Evolutionary conservation across 306 rosid genomes (phyloP).

Genomic region (Rubus parviflorus): DNA sequence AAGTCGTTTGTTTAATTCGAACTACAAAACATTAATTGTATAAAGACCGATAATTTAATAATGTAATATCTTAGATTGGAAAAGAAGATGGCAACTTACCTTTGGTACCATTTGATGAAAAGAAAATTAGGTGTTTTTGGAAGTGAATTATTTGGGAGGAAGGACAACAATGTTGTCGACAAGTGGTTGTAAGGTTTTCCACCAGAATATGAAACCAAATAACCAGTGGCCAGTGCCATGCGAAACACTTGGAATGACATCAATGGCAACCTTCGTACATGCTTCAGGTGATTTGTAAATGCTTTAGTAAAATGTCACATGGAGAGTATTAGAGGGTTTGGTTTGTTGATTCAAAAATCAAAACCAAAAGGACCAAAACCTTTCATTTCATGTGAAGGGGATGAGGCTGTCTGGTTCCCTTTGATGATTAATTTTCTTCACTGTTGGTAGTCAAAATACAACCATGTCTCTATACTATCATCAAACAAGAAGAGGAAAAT

Average conservation of each 20-base stretch:
- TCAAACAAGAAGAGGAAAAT: background rate
- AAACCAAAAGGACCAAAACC: background rate
- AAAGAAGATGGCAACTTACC: background rate
- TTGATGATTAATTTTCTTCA: background rate
- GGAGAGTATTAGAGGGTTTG: background rate
- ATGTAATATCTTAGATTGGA: background rate
- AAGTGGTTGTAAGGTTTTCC: background rate
- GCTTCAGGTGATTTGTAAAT: constrained; percentile 5
- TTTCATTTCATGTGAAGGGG: constrained; percentile 8
- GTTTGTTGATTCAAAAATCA: constrained; percentile 7
- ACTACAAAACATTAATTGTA: background rate
- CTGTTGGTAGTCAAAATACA: background rate
- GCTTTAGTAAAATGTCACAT: constrained; percentile 2
- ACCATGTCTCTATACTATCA: background rate
- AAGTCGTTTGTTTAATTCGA: background rate
- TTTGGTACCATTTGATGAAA: background rate
- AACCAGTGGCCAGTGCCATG: background rate
- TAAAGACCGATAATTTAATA: background rate
- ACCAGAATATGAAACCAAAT: background rate
- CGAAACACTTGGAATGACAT: background rate
- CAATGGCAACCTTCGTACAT: background rate
- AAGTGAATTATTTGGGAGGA: constrained; percentile 9
- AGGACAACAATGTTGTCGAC: constrained; percentile 13
- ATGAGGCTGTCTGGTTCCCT: background rate
- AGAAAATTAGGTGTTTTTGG: background rate